A percentile compares a stretch with the other conserved stretches of the same genome.
These are phyloP conservation scores for Aspergillus bertholletiae DNA, from an alignment of 495 filamentous ascomycete species.

Conservation along the genomic window DNA sequence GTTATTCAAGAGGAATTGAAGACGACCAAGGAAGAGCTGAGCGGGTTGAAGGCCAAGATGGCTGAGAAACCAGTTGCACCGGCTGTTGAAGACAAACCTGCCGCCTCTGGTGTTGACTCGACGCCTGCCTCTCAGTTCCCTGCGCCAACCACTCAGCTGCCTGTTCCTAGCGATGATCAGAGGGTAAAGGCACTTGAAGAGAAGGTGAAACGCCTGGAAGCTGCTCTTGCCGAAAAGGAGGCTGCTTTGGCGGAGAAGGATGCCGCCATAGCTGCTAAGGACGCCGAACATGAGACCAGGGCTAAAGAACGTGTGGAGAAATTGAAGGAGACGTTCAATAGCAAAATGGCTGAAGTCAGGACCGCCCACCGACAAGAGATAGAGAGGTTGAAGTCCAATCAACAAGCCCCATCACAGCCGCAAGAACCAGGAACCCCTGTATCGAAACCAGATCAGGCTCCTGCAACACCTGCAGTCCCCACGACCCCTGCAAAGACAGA, in stretches of 20 bases:
- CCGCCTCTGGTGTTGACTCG: constrained; percentile 24
- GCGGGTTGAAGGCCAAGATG: constrained; percentile 32
- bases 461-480: constrained; percentile 37
- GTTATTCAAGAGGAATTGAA: constrained; percentile 45
- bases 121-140: constrained; percentile 40
- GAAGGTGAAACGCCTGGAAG: constrained; percentile 47
- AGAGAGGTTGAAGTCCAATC: constrained; percentile 59
- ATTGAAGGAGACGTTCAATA: constrained; percentile 68
- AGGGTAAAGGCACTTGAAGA: constrained; percentile 41
- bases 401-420: constrained; percentile 49
- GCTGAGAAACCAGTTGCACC: constrained; percentile 28
- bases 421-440: constrained; percentile 48
- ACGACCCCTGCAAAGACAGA: constrained; percentile 30
- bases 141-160: constrained; percentile 20
- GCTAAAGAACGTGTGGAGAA: constrained; percentile 64
- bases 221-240: constrained; percentile 47
- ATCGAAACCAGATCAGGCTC: constrained; percentile 22
- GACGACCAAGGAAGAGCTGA: constrained; percentile 40
- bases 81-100: constrained; percentile 11
- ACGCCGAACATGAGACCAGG: constrained; percentile 50
- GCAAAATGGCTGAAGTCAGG: constrained; percentile 61
- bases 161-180: constrained; percentile 27
- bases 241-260: too few relatives aligned
- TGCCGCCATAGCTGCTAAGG: constrained; percentile 28
- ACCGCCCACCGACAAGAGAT: constrained; percentile 55